Evolutionary conservation across 345 rosid species (phyloP), one percentile per base, ranked within the genome.

Genomic region (Angophora floribunda): DNA sequence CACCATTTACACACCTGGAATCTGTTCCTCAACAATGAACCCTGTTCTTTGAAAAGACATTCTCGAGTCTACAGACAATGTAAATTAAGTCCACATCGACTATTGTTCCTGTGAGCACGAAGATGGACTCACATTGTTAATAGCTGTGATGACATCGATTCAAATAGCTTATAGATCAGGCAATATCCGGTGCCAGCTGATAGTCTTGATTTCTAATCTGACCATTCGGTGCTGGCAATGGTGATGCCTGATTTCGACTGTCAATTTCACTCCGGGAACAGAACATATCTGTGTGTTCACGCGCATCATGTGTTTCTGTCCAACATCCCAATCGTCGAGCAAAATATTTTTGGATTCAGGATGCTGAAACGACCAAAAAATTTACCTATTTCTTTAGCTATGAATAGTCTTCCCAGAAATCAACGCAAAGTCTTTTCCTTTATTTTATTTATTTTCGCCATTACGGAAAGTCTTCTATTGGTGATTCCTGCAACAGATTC

Each of bases 141-240:
- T 30, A n/a, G 1, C n/a, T n/a, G 70, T 16, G 15, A 17, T 32
- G 80, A 70, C 32, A 70, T 19, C 80, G 24, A 70, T 70, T 5
- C 26, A 36, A 2, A 36, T 36, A 70, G 47, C 45, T 70, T 36
- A 16, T 17, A 32, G 22, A 9, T 70, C 80, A 9, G 3, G 11
- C 24, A 0, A 11, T 67, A n/a, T 63, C 75, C 75, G 36, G 75
- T n/a, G 28, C 61, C 8, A 30, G 65, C 24, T 28, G 61, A 55
- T 0, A 28, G 0, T 63, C 75, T 63, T 63, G 32, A 63, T 63
- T 28, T 28, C 36, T 63, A 0, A 0, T 28, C 14, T 59, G 36
- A 63, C 17, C 70, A n/a, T 63, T 61, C 28, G 32, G 70, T 63
- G 36, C 36, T 5, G 28, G 70, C 32, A n/a, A 26, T 59, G 67